Percentiles rank a stretch among this genome's conserved stretches.
These are phyloP conservation scores for Misopates orontium DNA, from an alignment of 257 asterid genomes.

Conservation along the genomic window DNA sequence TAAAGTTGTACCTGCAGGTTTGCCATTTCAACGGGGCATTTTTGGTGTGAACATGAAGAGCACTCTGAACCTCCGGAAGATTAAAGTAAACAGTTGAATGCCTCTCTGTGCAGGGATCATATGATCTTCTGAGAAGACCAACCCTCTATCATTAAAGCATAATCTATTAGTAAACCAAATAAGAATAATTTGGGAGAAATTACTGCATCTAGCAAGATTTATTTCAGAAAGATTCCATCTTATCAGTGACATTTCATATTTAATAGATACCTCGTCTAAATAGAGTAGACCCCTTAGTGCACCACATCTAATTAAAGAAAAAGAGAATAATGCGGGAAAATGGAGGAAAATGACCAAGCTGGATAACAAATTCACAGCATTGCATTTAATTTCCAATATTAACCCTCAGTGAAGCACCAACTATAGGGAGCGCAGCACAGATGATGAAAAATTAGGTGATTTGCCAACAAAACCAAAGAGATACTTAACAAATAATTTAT, in stretches of 20 bases:
- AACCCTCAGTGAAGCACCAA: background rate
- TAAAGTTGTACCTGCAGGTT: slow-evolving; percentile 74
- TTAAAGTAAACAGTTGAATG: slow-evolving; percentile 82
- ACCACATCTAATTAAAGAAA: too few relatives aligned
- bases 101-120: slow-evolving; percentile 93
- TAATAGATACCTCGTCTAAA: background rate
- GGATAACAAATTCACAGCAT: too few relatives aligned
- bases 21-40: slow-evolving; percentile 59
- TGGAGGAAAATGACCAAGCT: too few relatives aligned
- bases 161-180: slow-evolving; percentile 34
- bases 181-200: slow-evolving; percentile 8
- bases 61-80: slow-evolving; percentile 90
- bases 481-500: too few relatives aligned
- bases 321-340: too few relatives aligned
- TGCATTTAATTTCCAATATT: too few relatives aligned
- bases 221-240: background rate
- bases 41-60: slow-evolving; percentile 65
- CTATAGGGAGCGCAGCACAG: background rate
- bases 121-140: slow-evolving; percentile 63
- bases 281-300: too few relatives aligned
- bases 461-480: too few relatives aligned
- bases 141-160: slow-evolving; percentile 37
- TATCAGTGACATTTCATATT: background rate
- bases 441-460: background rate
- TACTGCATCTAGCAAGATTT: slow-evolving; percentile 6